A percentile compares a stretch with the other conserved stretches of the same genome.
phyloP scores from a whole-genome alignment of 2,329 filamentous ascomycete genomes.

The Colletotrichum sp. region DNA sequence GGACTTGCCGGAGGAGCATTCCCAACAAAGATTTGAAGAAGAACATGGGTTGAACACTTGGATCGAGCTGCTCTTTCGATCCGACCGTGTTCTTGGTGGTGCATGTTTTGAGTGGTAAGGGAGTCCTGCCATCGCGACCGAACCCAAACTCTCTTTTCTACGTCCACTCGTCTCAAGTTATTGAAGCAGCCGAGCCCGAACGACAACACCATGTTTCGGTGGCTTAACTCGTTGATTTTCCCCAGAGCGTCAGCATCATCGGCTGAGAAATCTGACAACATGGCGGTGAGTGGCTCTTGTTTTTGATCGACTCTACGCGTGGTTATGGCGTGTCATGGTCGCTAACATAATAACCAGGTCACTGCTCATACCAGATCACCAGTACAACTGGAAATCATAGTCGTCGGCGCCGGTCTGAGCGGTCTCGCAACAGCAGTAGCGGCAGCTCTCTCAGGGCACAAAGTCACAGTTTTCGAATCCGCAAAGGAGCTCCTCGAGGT shows the following conservation, averaged over 20 bases:
- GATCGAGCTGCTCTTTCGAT: not conserved
- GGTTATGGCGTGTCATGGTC: not conserved
- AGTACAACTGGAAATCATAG: conserved; percentile 36
- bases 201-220: not conserved
- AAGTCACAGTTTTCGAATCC: conserved; percentile 46
- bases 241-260: not conserved
- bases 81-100: not conserved
- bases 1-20: not conserved
- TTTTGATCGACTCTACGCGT: not conserved
- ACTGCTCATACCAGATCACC: conserved; percentile 2
- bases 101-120: not conserved
- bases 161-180: not conserved
- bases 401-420: conserved; percentile 47
- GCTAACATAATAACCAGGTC: not conserved
- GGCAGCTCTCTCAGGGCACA: conserved; percentile 40
- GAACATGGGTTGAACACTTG: conserved; percentile 9
- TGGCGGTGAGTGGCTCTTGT: not conserved
- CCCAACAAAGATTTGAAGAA: not conserved
- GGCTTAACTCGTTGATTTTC: not conserved
- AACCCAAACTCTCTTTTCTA: not conserved
- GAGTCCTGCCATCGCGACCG: not conserved
- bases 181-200: not conserved
- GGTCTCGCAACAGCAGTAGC: conserved; percentile 46
- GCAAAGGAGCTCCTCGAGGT: conserved; percentile 44
- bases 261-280: not conserved